Conservation (phyloP, 139 green algal species). For the Mesotaenium endlicherianum region DNA sequence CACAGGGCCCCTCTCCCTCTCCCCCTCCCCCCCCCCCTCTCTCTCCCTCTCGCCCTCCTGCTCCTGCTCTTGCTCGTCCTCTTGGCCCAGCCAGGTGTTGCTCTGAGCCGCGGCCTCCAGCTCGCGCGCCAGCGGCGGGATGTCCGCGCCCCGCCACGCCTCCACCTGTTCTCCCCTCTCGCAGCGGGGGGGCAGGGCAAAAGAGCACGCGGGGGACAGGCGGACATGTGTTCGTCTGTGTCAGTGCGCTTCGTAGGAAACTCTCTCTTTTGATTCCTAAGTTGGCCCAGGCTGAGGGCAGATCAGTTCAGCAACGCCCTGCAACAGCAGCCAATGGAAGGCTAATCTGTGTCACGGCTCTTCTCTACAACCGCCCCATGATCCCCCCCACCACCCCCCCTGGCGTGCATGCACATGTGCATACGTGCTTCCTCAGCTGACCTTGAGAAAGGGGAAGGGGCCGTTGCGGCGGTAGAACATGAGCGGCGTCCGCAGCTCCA, state of each 20-base stretch:
- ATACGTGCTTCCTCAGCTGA: too few species aligned
- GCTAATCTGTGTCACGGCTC: not conserved
- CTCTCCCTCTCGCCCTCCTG: not conserved
- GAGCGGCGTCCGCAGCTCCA: slow-evolving; percentile 1
- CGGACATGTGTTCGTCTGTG: too few species aligned
- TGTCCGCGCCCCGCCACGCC: too few species aligned
- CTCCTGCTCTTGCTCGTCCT: not conserved
- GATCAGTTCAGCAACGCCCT: not conserved
- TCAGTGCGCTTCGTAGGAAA: too few species aligned
- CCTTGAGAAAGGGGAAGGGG: slow-evolving; percentile 32
- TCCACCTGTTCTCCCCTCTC: too few species aligned
- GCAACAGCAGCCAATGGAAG: not conserved
- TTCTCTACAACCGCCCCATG: not conserved
- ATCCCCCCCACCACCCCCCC: not conserved
- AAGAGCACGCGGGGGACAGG: too few species aligned
- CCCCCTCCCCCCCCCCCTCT: not conserved
- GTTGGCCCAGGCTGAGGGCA: not conserved
- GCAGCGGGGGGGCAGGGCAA: too few species aligned
- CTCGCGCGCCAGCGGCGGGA: too few species aligned
- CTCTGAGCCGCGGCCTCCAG: too few species aligned
- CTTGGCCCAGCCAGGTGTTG: too few species aligned
- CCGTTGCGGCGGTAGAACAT: slow-evolving; percentile 42
- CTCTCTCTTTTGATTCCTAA: too few species aligned
- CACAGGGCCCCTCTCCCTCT: not conserved
- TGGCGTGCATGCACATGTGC: too few species aligned